Percentiles rank a stretch among this genome's conserved stretches.
Conservation (phyloP, 2,329 filamentous ascomycete species). For the Clathrospora elynae region DNA sequence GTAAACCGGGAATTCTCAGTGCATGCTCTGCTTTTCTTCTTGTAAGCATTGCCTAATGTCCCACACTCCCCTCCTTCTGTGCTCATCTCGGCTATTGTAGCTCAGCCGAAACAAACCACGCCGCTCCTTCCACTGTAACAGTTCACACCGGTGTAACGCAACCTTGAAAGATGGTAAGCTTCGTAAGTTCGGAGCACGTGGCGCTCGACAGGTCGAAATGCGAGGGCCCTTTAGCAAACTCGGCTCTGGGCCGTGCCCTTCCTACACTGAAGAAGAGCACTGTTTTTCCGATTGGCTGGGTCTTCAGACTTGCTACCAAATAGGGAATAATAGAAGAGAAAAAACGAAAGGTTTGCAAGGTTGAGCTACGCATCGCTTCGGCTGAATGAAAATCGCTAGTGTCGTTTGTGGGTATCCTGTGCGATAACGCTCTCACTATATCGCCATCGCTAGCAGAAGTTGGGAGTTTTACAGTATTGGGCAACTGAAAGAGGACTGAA, state of each 20-base stretch:
- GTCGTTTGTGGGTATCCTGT: neutral
- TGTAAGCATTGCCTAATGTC: conserved; percentile 19
- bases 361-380: conserved; percentile 1
- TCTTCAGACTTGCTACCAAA: conserved; percentile 6
- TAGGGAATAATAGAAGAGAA: neutral
- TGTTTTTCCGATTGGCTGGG: conserved; percentile 18
- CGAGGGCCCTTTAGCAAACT: conserved; percentile 11
- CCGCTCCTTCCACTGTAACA: conserved; percentile 23
- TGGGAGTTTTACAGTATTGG: neutral
- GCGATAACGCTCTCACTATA: conserved; percentile 4
- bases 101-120: conserved; percentile 25
- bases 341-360: neutral
- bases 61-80: conserved; percentile 19
- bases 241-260: conserved; percentile 10
- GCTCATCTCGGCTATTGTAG: conserved; percentile 38
- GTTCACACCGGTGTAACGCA: conserved; percentile 27
- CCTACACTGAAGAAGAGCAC: conserved; percentile 3
- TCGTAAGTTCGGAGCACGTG: conserved; percentile 12
- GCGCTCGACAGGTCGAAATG: conserved; percentile 9
- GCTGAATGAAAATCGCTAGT: conserved; percentile 1
- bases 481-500: neutral
- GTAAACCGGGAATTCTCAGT: conserved; percentile 15
- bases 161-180: conserved; percentile 2
- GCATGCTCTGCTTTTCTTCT: conserved; percentile 12
- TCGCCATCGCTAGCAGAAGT: conserved; percentile 2